Conservation (phyloP, 176 grass and related monocot species). For the Juncus effusus region DNA sequence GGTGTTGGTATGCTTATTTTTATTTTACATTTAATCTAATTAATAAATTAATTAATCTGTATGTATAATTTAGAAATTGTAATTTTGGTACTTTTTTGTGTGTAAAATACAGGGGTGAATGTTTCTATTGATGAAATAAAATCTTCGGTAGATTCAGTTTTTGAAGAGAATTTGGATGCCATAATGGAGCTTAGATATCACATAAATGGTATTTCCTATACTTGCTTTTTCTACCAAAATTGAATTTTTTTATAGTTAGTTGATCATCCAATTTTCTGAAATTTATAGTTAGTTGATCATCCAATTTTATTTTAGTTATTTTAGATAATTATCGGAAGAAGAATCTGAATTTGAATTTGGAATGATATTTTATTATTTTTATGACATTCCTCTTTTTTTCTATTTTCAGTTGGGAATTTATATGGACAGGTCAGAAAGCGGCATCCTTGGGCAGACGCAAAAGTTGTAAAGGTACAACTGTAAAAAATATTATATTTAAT, state of each 20-base stretch:
- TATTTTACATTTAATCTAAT: slow-evolving; percentile 1
- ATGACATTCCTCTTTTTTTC: background rate
- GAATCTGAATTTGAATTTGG: background rate
- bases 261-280: background rate
- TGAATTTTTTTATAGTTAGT: slow-evolving; percentile 2
- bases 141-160: slow-evolving; percentile 52
- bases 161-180: slow-evolving; percentile 71
- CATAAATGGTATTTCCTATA: slow-evolving; percentile 63
- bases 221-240: slow-evolving; percentile 15
- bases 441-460: slow-evolving; percentile 90
- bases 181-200: slow-evolving; percentile 82
- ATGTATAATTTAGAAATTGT: background rate
- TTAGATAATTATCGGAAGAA: background rate
- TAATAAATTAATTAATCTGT: slow-evolving; percentile 18
- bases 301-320: background rate
- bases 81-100: background rate
- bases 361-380: background rate
- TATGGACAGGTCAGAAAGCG: slow-evolving; percentile 77
- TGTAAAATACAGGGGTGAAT: slow-evolving; percentile 56
- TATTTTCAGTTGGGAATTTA: slow-evolving; percentile 67
- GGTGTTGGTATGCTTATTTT: slow-evolving; percentile 63
- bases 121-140: slow-evolving; percentile 82
- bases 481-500: background rate
- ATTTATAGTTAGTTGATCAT: background rate
- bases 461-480: slow-evolving; percentile 57